These are phyloP conservation scores for Niebla homalea DNA, from an alignment of 495 filamentous ascomycete genomes.

Conservation along the genomic window DNA sequence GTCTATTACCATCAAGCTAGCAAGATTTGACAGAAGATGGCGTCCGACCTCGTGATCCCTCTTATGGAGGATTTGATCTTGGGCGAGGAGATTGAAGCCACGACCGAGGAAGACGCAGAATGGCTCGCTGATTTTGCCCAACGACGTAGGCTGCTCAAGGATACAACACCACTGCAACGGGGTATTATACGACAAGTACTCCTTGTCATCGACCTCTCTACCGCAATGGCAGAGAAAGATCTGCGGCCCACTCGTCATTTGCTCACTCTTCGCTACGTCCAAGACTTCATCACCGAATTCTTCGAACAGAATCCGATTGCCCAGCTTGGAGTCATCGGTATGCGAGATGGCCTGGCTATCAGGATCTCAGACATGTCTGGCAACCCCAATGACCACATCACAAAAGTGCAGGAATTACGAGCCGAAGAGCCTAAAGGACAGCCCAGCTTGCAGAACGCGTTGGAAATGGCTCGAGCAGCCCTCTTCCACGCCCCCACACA, in stretches of 20 bases:
- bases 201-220: conserved; percentile 81
- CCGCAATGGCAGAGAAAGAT: conserved; percentile 91
- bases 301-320: conserved; percentile 99
- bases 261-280: conserved; percentile 68
- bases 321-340: conserved; percentile 78
- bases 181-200: conserved; percentile 94
- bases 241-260: conserved; percentile 76
- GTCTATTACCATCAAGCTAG: no score
- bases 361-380: conserved; percentile 80
- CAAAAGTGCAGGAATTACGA: conserved; percentile 55
- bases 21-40: background rate
- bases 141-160: conserved; percentile 53
- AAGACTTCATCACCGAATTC: conserved; percentile 82
- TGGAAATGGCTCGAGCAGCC: conserved; percentile 84
- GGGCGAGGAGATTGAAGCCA: background rate
- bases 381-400: conserved; percentile 79
- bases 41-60: background rate
- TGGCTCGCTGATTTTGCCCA: no score
- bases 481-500: conserved; percentile 86
- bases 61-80: background rate
- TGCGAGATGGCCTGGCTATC: conserved; percentile 80
- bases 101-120: background rate
- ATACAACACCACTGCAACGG: conserved; percentile 87
- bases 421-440: conserved; percentile 73
- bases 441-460: conserved; percentile 84